phyloP scores from a whole-genome alignment of 768 basidiomycete genomes.

The Suillus lakei region DNA sequence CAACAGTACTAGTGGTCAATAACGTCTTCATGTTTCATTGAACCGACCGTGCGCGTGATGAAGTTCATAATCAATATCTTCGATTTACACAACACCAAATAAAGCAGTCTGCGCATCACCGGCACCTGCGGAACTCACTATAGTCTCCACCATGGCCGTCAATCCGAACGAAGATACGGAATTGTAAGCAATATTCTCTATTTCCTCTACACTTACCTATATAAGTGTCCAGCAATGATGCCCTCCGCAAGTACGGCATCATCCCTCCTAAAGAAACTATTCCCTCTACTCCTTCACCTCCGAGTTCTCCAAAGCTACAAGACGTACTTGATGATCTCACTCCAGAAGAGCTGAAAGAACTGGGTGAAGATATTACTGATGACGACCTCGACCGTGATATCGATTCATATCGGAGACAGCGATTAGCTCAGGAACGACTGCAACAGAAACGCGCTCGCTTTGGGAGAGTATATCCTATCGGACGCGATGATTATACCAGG shows the following conservation, averaged over 20 bases:
- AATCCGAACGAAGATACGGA: slow-evolving; percentile 95
- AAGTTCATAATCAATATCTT: background rate
- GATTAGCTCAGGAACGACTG: slow-evolving; percentile 64
- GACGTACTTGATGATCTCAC: slow-evolving; percentile 70
- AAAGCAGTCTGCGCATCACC: background rate
- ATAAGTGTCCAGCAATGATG: slow-evolving; percentile 75
- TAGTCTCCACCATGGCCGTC: slow-evolving; percentile 54
- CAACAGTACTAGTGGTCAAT: background rate
- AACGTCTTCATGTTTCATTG: background rate
- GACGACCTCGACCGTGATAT: slow-evolving; percentile 79
- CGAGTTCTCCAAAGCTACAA: slow-evolving; percentile 73
- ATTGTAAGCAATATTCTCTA: slow-evolving; percentile 64
- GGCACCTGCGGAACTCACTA: background rate
- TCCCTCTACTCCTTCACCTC: slow-evolving; percentile 81
- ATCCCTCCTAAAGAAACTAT: slow-evolving; percentile 74
- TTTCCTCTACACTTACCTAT: slow-evolving; percentile 1
- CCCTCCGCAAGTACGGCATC: slow-evolving; percentile 90
- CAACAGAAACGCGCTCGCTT: slow-evolving; percentile 70
- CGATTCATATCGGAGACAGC: slow-evolving; percentile 64
- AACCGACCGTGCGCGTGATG: background rate
- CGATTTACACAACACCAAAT: background rate
- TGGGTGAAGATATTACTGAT: slow-evolving; percentile 74
- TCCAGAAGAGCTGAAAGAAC: slow-evolving; percentile 63
- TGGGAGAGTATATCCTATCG: slow-evolving; percentile 86
- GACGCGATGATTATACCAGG: slow-evolving; percentile 90